Evolutionary conservation across 139 green algal genomes (phyloP).

Genomic region (Nannochloris sp.): DNA sequence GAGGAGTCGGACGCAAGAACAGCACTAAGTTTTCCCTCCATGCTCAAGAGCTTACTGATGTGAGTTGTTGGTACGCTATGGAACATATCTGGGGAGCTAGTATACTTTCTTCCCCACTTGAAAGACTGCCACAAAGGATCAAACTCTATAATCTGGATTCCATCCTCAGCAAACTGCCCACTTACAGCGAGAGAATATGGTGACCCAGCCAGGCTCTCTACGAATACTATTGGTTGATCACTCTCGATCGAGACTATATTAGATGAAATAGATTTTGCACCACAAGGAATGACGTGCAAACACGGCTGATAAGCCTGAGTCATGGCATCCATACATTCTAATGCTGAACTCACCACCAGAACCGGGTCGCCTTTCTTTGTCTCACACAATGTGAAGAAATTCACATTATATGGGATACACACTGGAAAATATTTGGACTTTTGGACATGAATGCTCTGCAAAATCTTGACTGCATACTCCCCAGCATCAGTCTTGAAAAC

Average conservation of each 20-base stretch:
- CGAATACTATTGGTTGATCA: constrained; percentile 5
- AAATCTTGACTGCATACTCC: background rate
- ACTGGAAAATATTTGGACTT: constrained; percentile 2
- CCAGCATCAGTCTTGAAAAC: background rate
- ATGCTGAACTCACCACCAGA: background rate
- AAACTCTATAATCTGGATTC: constrained; percentile 4
- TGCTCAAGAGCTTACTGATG: too few relatives aligned
- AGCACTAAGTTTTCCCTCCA: too few relatives aligned
- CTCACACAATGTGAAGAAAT: constrained; percentile 1
- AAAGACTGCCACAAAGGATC: constrained; percentile 10
- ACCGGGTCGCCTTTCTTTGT: background rate
- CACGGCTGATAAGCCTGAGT: background rate
- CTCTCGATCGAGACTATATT: background rate
- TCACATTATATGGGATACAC: background rate
- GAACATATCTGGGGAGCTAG: background rate
- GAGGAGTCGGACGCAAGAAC: too few relatives aligned
- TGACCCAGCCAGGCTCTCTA: background rate
- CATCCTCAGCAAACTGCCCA: constrained; percentile 2
- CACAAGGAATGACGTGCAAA: background rate
- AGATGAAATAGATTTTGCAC: background rate
- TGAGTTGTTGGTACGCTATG: background rate
- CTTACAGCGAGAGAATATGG: background rate
- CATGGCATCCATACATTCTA: background rate
- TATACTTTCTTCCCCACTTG: constrained; percentile 3
- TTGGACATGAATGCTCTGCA: background rate